Base-by-base conservation (phyloP, 768 basidiomycete genomes). In the Russula earlei region DNA sequence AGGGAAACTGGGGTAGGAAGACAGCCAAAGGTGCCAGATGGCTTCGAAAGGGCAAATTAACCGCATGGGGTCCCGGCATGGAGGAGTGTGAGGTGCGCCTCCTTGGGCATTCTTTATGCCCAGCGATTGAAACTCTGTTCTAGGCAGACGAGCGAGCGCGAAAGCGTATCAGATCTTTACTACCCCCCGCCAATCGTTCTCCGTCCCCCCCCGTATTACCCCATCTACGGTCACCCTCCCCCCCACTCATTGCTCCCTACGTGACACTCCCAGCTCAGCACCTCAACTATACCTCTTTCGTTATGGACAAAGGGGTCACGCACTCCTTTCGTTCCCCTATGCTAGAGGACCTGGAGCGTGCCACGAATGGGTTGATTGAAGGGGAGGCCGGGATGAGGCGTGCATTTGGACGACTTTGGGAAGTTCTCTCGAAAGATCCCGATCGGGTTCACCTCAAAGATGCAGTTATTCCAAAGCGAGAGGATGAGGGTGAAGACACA, bases 1-100 rank as follows among this genome's bases (percentile, higher is more conserved):
- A 75, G 42, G 85, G 91, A 34, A 93, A 93, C 62, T 92, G 91
- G 88, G 91, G 91, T 3, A 79, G 82, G 56, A 93, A 93, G 71
- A 78, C 76, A 10, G 69, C 76, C 55, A 82, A 81, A 66, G 83
- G 82, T n/a, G 81, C 87, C 19, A 76, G 89, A 65, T 92, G 89
- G 89, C 76, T 87, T 47, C 80, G 89, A 17, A 79, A 77, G 66
- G 87, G 90, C 44, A 92, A 93, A 70, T 81, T 91, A 56, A 79
- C 81, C 27, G 74, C 83, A 14, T 93, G 91, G 91, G 88, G 87
- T 27, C 88, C 90, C 20, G 78, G 79, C 46, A 80, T 83, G 73
- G 88, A 88, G 34, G 88, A 91, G 56, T 90, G 87, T 84, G 88
- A 91, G 81, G 90, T 87, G 65, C 60, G 75, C 24, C 45, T 62